Conservation (phyloP, 2,329 filamentous ascomycete species). For the Chrysoporthe cubensis region DNA sequence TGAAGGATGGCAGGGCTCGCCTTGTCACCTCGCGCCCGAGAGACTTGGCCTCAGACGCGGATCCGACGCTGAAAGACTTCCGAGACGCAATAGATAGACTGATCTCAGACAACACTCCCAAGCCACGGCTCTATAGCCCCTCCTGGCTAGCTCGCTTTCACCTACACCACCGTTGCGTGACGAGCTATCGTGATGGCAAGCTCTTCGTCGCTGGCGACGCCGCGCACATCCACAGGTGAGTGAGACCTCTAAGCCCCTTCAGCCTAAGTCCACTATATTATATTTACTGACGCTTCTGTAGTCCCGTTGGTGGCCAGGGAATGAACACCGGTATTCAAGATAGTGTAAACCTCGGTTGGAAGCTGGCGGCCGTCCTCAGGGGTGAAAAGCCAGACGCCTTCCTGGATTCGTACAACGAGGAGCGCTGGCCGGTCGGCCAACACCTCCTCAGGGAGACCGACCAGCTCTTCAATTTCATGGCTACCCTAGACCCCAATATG, state of each 20-base stretch:
- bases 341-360: constrained; percentile 59
- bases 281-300: neutral
- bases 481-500: constrained; percentile 41
- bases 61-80: constrained; percentile 40
- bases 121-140: constrained; percentile 2
- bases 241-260: neutral
- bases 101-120: constrained; percentile 34
- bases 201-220: constrained; percentile 62
- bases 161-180: constrained; percentile 48
- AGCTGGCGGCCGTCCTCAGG: constrained; percentile 39
- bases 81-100: constrained; percentile 36
- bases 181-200: constrained; percentile 49
- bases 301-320: constrained; percentile 58
- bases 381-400: constrained; percentile 38
- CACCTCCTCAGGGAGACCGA: constrained; percentile 41
- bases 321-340: constrained; percentile 62
- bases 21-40: constrained; percentile 28
- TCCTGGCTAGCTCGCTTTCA: constrained; percentile 41
- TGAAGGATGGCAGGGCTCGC: constrained; percentile 36
- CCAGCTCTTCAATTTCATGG: constrained; percentile 43
- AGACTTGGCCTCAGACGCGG: constrained; percentile 20
- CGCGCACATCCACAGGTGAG: constrained; percentile 54
- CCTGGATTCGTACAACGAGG: constrained; percentile 51
- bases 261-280: neutral
- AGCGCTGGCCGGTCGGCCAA: constrained; percentile 51